Percentiles rank a stretch among this genome's conserved stretches.
phyloP scores from a whole-genome alignment of 495 filamentous ascomycete species.

The Hypoxylon subgilvum region DNA sequence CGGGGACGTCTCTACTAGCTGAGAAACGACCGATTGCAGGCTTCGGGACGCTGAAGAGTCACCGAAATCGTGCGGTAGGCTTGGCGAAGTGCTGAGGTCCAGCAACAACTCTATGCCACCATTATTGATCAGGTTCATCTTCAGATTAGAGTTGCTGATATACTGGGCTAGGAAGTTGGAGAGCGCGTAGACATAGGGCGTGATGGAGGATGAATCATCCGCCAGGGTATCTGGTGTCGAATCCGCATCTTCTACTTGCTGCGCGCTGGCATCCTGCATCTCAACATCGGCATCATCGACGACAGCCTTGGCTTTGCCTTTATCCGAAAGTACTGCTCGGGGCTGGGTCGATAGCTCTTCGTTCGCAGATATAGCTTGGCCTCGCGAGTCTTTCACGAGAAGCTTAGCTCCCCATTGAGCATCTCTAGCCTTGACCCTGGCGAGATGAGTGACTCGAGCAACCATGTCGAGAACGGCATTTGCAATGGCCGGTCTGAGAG shows the following conservation, averaged over 20 bases:
- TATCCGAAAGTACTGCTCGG: slow-evolving; percentile 15
- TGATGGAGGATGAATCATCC: slow-evolving; percentile 42
- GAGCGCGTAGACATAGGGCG: slow-evolving; percentile 75
- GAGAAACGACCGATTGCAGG: slow-evolving; percentile 74
- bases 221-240: slow-evolving; percentile 4
- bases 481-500: slow-evolving; percentile 77
- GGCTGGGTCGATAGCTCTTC: slow-evolving; percentile 38
- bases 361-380: slow-evolving; percentile 59
- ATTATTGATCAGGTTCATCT: slow-evolving; percentile 73
- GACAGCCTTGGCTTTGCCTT: slow-evolving; percentile 51
- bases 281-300: slow-evolving; percentile 58
- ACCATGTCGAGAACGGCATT: slow-evolving; percentile 83
- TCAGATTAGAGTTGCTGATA: slow-evolving; percentile 76
- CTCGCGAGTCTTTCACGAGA: slow-evolving; percentile 63
- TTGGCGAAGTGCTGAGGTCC: slow-evolving; percentile 78
- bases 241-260: slow-evolving; percentile 30
- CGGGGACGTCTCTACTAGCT: slow-evolving; percentile 81
- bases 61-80: slow-evolving; percentile 76
- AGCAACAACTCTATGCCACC: slow-evolving; percentile 86
- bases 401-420: slow-evolving; percentile 80
- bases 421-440: slow-evolving; percentile 67
- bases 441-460: slow-evolving; percentile 72
- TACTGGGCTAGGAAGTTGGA: slow-evolving; percentile 78
- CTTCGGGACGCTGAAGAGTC: slow-evolving; percentile 67
- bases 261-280: slow-evolving; percentile 59